A percentile compares a stretch with the other conserved stretches of the same genome.
Conservation (phyloP, 2,329 filamentous ascomycete species). For the Fusarium pseudoanthophilum region DNA sequence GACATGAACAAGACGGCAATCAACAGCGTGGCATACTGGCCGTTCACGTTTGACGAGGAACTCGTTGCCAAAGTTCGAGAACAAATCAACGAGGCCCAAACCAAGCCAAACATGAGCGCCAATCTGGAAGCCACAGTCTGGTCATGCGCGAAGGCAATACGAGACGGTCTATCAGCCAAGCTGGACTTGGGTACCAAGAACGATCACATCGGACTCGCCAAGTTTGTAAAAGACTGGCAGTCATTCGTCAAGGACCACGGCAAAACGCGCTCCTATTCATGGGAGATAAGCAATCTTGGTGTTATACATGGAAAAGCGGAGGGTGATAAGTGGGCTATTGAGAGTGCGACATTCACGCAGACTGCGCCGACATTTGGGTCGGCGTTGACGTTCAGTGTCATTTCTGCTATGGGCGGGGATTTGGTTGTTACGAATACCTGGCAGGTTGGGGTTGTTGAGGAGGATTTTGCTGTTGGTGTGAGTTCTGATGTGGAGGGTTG, state of each 20-base stretch:
- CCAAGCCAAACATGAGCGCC: rapidly evolving
- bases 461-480: not conserved
- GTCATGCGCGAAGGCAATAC: constrained; percentile 32
- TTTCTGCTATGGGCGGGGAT: not conserved
- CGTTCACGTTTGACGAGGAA: not conserved
- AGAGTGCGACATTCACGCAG: constrained; percentile 7
- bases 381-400: constrained; percentile 1
- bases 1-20: constrained; percentile 5
- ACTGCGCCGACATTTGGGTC: not conserved
- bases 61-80: not conserved
- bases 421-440: constrained; percentile 6
- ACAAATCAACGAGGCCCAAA: not conserved
- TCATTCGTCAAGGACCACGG: not conserved
- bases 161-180: constrained; percentile 31
- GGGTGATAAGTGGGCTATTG: not conserved
- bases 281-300: constrained; percentile 30
- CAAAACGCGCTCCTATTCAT: not conserved
- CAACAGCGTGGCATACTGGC: constrained; percentile 11
- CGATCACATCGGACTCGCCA: constrained; percentile 3
- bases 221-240: constrained; percentile 20
- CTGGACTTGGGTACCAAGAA: constrained; percentile 20
- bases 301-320: not conserved
- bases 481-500: constrained; percentile 8
- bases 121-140: constrained; percentile 25
- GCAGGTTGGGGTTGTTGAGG: constrained; percentile 16